Evolutionary conservation across 345 rosid genomes (phyloP).

Genomic region (Eucalyptus polybractea): DNA sequence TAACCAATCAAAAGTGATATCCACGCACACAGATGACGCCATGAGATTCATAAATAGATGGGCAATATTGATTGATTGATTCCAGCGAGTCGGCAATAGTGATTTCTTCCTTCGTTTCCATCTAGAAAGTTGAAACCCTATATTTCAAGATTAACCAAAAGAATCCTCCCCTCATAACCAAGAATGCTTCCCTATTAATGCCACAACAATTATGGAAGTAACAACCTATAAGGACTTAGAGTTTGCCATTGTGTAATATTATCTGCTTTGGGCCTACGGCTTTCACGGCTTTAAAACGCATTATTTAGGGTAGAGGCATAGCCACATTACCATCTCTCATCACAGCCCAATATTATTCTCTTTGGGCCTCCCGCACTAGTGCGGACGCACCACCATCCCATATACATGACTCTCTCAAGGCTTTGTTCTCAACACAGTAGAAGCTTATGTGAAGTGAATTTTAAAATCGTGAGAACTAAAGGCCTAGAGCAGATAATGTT

Average conservation of each 20-base stretch:
- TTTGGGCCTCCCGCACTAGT: accelerated
- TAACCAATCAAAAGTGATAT: background rate
- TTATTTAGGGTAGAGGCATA: background rate
- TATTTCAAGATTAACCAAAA: background rate
- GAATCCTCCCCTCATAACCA: background rate
- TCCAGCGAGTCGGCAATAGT: background rate
- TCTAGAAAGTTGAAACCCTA: background rate
- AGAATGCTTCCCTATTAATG: background rate
- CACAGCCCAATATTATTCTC: background rate
- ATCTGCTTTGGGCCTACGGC: accelerated
- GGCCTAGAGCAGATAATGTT: accelerated
- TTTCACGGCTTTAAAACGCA: accelerated
- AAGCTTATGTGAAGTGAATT: background rate
- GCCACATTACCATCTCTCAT: background rate
- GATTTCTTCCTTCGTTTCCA: background rate
- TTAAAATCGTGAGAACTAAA: accelerated
- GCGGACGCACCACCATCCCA: accelerated
- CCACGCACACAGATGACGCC: background rate
- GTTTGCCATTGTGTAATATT: accelerated
- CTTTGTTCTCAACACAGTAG: accelerated
- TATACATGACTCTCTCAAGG: background rate
- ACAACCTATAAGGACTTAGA: too few species aligned
- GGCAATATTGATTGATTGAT: background rate
- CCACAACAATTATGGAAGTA: background rate
- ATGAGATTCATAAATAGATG: background rate